Evolutionary conservation across 768 basidiomycete genomes (phyloP).

Genomic region (Naematelia aurantialba): DNA sequence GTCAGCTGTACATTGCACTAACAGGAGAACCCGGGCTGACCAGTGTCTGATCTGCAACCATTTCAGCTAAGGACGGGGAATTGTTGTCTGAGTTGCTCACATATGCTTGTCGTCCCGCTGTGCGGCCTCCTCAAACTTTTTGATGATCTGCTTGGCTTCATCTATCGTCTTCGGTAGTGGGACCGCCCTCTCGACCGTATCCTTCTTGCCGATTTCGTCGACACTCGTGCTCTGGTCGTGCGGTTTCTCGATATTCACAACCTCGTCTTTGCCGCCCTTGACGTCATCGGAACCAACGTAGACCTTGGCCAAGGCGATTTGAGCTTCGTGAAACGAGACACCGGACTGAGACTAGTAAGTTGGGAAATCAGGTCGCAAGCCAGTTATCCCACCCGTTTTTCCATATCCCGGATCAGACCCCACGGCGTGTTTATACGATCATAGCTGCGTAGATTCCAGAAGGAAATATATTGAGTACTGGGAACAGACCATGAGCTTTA

Average conservation of each 20-base stretch:
- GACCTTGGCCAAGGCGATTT: slow-evolving; percentile 64
- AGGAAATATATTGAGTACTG: slow-evolving; percentile 50
- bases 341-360: slow-evolving; percentile 55
- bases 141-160: slow-evolving; percentile 67
- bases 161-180: slow-evolving; percentile 64
- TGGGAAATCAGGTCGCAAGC: neutral
- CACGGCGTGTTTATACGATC: slow-evolving; percentile 71
- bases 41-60: slow-evolving; percentile 7
- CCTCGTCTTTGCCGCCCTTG: slow-evolving; percentile 56
- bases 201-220: slow-evolving; percentile 58
- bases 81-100: slow-evolving; percentile 44
- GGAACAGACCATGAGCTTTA: slow-evolving; percentile 8
- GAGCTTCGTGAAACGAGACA: slow-evolving; percentile 77
- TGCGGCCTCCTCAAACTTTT: slow-evolving; percentile 68
- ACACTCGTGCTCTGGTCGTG: slow-evolving; percentile 54
- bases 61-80: slow-evolving; percentile 7
- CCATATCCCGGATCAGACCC: slow-evolving; percentile 65
- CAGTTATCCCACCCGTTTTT: slow-evolving; percentile 51
- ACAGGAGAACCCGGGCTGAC: neutral
- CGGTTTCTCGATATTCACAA: slow-evolving; percentile 59
- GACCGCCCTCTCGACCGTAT: slow-evolving; percentile 60
- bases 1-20: neutral
- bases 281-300: slow-evolving; percentile 46
- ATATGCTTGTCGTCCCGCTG: slow-evolving; percentile 43
- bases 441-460: slow-evolving; percentile 88